A percentile compares a stretch with the other conserved stretches of the same genome.
phyloP scores from a whole-genome alignment of 768 basidiomycete genomes.

The Boletus subparvulus region DNA sequence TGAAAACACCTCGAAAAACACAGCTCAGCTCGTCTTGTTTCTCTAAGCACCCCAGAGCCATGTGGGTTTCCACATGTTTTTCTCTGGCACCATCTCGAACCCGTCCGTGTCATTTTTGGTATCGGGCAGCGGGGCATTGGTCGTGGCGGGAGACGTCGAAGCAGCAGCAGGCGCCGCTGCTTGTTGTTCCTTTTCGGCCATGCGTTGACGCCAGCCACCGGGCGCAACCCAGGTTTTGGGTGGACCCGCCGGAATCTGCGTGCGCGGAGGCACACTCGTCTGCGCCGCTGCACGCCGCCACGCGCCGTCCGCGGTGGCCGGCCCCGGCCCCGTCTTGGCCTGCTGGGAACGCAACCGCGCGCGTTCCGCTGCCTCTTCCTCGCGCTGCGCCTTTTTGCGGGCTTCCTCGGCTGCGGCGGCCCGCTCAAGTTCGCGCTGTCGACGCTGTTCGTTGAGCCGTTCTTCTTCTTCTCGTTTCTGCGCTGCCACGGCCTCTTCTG shows the following conservation, averaged over 20 bases:
- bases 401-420: constrained; percentile 54
- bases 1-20: too few relatives aligned
- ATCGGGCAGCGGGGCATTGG: constrained; percentile 38
- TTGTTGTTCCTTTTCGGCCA: neutral
- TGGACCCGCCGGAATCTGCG: constrained; percentile 53
- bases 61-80: constrained; percentile 24
- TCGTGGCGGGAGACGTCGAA: constrained; percentile 11
- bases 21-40: too few relatives aligned
- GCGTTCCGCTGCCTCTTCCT: too few relatives aligned
- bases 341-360: constrained; percentile 35
- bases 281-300: constrained; percentile 25
- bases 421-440: constrained; percentile 50
- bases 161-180: neutral
- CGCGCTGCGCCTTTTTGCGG: too few relatives aligned
- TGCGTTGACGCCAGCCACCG: constrained; percentile 58
- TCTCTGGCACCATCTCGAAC: constrained; percentile 57
- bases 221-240: constrained; percentile 37
- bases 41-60: constrained; percentile 9
- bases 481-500: constrained; percentile 54
- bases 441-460: constrained; percentile 48
- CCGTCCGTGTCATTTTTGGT: constrained; percentile 62
- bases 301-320: constrained; percentile 19
- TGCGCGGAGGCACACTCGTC: constrained; percentile 41
- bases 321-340: constrained; percentile 26
- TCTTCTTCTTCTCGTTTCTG: constrained; percentile 66